phyloP scores from a whole-genome alignment of 176 grass and related monocot species.

The Hyparrhenia diplandra region DNA sequence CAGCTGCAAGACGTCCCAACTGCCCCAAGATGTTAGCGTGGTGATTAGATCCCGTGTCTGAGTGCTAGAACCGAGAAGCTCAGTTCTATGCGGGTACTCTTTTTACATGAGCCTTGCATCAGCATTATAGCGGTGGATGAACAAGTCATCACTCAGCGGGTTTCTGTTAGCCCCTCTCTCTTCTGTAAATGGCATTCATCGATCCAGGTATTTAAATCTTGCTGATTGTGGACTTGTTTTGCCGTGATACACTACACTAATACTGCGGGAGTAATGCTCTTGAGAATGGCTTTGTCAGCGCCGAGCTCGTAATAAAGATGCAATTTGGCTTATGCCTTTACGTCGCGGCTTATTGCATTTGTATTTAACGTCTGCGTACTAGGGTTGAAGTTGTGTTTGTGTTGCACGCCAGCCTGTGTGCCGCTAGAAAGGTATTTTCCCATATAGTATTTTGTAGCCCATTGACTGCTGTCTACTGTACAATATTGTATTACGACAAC shows the following conservation, averaged over 20 bases:
- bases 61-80: slow-evolving; percentile 12
- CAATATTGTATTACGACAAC: no score
- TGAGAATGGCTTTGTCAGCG: background rate
- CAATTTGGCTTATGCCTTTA: background rate
- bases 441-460: no score
- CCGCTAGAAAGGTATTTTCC: no score
- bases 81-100: background rate
- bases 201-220: background rate
- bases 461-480: no score
- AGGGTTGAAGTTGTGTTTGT: background rate
- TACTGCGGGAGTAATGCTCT: background rate
- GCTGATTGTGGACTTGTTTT: background rate
- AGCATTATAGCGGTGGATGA: background rate
- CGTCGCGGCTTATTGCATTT: background rate
- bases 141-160: background rate
- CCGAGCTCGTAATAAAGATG: background rate
- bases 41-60: slow-evolving; percentile 49
- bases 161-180: background rate
- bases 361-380: background rate
- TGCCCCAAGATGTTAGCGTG: slow-evolving; percentile 4
- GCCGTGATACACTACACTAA: no score
- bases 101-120: background rate
- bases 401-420: background rate
- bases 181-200: background rate
- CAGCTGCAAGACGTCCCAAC: slow-evolving; percentile 18